Evolutionary conservation across 2,329 filamentous ascomycete species (phyloP).

Genomic region (Nemania serpens): DNA sequence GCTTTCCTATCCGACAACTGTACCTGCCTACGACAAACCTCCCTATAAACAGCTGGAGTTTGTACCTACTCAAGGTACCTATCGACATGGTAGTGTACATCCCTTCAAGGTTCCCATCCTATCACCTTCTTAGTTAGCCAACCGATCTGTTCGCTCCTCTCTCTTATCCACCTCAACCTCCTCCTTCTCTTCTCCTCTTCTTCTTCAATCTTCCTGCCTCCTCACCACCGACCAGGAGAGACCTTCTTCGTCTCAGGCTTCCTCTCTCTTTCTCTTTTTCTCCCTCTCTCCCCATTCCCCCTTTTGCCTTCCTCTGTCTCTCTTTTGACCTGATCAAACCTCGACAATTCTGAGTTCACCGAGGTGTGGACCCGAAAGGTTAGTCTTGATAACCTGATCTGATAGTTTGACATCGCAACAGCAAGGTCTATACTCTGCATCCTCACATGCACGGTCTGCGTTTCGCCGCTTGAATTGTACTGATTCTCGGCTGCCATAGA

Average conservation of each 20-base stretch:
- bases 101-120: slow-evolving; percentile 23
- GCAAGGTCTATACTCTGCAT: too few relatives aligned
- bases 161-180: slow-evolving; percentile 33
- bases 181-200: slow-evolving; percentile 31
- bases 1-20: slow-evolving; percentile 2
- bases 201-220: slow-evolving; percentile 34
- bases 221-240: slow-evolving; percentile 27
- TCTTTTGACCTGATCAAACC: slow-evolving; percentile 44
- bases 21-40: slow-evolving; percentile 5
- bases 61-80: slow-evolving; percentile 23
- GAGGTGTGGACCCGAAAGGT: slow-evolving; percentile 41
- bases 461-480: too few relatives aligned
- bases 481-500: too few relatives aligned
- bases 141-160: slow-evolving; percentile 40
- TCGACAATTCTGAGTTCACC: slow-evolving; percentile 39
- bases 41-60: too few relatives aligned
- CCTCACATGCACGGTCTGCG: too few relatives aligned
- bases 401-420: too few relatives aligned
- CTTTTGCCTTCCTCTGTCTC: slow-evolving; percentile 41
- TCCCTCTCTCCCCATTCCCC: slow-evolving; percentile 27
- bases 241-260: slow-evolving; percentile 29
- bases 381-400: slow-evolving; percentile 6
- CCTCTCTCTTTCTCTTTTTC: slow-evolving; percentile 28
- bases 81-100: neutral
- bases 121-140: slow-evolving; percentile 35